A percentile compares a stretch with the other conserved stretches of the same genome.
Evolutionary conservation across 2,329 filamentous ascomycete species (phyloP).

Genomic region (Pseudogymnoascus verrucosus): DNA sequence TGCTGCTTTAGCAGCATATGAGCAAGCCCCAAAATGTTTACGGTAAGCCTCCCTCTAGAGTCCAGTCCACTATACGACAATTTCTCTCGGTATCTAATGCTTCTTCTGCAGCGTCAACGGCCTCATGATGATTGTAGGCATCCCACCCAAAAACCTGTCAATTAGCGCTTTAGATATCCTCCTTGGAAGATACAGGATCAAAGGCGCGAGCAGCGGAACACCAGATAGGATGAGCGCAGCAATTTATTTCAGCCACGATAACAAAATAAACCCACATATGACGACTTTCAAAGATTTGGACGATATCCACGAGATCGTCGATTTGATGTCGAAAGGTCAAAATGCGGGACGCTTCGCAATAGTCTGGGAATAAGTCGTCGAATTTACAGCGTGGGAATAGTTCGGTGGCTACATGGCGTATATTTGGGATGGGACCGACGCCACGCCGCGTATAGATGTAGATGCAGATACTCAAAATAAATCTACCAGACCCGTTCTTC

Average conservation of each 20-base stretch:
- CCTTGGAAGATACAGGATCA: conserved; percentile 15
- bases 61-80: neutral
- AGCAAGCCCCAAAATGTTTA: conserved; percentile 15
- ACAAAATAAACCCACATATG: conserved; percentile 17
- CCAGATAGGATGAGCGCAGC: conserved; percentile 16
- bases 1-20: conserved; percentile 15
- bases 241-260: conserved; percentile 18
- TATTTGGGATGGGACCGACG: neutral
- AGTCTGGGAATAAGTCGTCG: neutral
- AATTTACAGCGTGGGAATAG: neutral
- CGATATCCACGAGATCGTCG: conserved; percentile 19
- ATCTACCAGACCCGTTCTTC: neutral
- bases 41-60: neutral
- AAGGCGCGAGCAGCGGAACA: conserved; percentile 14
- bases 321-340: conserved; percentile 15
- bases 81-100: neutral
- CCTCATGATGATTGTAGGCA: conserved; percentile 19
- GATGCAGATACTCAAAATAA: neutral
- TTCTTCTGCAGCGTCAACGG: conserved; percentile 7
- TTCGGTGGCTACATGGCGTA: neutral
- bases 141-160: conserved; percentile 13
- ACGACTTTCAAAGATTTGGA: conserved; percentile 16
- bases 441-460: neutral
- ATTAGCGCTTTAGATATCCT: conserved; percentile 16
- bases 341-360: conserved; percentile 16